Evolutionary conservation across 257 asterid genomes (phyloP), one percentile per base, ranked within the genome.

Genomic region (Plantago elongata): DNA sequence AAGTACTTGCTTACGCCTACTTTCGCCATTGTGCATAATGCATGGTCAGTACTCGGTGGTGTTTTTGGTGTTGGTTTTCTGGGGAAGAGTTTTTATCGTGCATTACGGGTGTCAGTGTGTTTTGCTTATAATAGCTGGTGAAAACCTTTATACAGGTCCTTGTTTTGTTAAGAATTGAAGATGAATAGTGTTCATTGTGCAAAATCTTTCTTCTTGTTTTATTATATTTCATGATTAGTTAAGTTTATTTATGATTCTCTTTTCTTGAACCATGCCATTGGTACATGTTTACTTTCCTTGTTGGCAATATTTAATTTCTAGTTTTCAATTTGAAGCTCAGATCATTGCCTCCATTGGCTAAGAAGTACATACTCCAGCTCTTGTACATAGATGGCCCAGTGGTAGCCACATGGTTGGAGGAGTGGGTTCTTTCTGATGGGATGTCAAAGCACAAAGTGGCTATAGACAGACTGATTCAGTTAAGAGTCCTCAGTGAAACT

Each of bases 291-390:
- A 22, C 2, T 22, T 22, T 22, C 27, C 27, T 22, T 22, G 27
- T 22, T 50, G 17, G 13, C 17, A 16, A 44, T 69, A 51, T 45
- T 68, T 67, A 67, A 45, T 13, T 34, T 55, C 16, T 29, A 7
- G 27, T 38, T 46, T 44, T 43, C 62, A 61, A 40, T 46, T 34
- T 56, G 64, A 13, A 61, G 57, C 29, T 61, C 77, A 92, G 96
- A 80, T 93, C 96, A 11, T 69, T 93, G 90, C 94, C 96, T 62
- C 96, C 99, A 60, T 63, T 93, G 78, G 95, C 96, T 11, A 93
- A 93, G 89, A 93, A 85, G 75, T 93, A 93, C 62, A 95, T 87
- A 62, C 73, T 93, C 66, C 94, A 85, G 57, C 72, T 89, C 66
- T 62, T 89, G 61, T 89, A 77, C 75, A 78, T 93, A 60, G 95